These are phyloP conservation scores for Raddia distichophylla DNA, from an alignment of 176 grass and related monocot genomes.

Conservation along the genomic window DNA sequence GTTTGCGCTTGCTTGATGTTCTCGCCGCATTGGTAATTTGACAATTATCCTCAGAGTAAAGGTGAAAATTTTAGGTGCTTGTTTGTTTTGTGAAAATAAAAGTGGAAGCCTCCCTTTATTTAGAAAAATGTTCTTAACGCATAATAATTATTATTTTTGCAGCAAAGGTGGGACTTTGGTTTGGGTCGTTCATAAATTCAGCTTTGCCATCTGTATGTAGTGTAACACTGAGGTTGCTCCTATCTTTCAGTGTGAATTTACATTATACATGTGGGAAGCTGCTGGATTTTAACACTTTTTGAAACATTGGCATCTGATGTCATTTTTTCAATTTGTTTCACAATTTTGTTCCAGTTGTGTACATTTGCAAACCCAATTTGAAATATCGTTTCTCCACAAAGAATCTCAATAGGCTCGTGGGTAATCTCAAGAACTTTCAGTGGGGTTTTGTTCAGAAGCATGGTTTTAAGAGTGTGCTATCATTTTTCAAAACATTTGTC, in stretches of 20 bases:
- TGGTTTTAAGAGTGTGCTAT: no score
- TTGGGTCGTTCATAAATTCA: slow-evolving; percentile 1
- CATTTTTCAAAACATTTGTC: no score
- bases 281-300: neutral
- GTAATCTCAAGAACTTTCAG: no score
- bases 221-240: neutral
- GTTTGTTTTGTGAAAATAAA: slow-evolving; percentile 22
- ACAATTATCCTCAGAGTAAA: slow-evolving; percentile 20
- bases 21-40: slow-evolving; percentile 4
- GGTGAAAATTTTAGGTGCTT: neutral
- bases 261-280: neutral
- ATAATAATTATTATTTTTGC: neutral
- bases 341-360: no score
- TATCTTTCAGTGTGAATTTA: slow-evolving; percentile 1
- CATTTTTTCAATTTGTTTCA: no score
- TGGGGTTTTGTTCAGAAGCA: no score
- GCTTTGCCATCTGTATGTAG: neutral
- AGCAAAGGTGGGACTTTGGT: neutral
- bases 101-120: neutral
- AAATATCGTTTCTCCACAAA: no score
- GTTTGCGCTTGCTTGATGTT: slow-evolving; percentile 17
- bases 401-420: no score
- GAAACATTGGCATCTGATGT: neutral
- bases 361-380: no score
- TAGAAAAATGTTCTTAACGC: neutral